Evolutionary conservation across 1,284 basidiomycete species (phyloP).

Genomic region (Butyriboletus appendiculatus): DNA sequence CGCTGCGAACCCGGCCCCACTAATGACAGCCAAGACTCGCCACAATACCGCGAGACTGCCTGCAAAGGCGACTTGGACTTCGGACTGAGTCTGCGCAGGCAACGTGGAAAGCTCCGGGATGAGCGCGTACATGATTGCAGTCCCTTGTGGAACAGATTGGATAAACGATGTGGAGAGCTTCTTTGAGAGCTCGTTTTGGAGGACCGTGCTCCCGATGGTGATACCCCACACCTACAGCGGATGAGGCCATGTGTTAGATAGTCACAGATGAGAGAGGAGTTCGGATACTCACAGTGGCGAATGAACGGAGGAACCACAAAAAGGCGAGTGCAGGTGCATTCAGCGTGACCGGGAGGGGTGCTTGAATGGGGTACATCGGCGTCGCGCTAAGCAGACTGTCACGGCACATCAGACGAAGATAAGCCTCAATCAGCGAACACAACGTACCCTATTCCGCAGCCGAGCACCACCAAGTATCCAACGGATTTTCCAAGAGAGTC

Average conservation of each 20-base stretch:
- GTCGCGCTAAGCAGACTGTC: constrained; percentile 1
- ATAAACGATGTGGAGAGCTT: constrained; percentile 26
- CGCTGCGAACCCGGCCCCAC: background rate
- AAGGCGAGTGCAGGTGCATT: constrained; percentile 37
- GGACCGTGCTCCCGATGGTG: constrained; percentile 31
- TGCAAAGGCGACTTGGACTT: constrained; percentile 11
- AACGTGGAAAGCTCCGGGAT: constrained; percentile 7
- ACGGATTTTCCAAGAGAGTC: constrained; percentile 2
- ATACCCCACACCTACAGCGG: constrained; percentile 33
- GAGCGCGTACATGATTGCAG: constrained; percentile 8
- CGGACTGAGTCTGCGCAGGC: background rate
- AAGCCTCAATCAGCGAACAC: background rate
- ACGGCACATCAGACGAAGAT: background rate
- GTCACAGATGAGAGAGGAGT: too few relatives aligned
- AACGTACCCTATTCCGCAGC: constrained; percentile 10
- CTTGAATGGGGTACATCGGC: constrained; percentile 31
- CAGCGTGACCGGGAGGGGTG: constrained; percentile 34
- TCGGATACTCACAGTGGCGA: constrained; percentile 12
- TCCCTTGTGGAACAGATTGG: constrained; percentile 7
- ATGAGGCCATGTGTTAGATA: background rate
- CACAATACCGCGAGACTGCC: constrained; percentile 10
- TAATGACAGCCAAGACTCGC: constrained; percentile 1
- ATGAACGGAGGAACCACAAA: constrained; percentile 35
- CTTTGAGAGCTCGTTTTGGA: constrained; percentile 33
- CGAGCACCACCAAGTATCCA: background rate